Evolutionary conservation across 768 basidiomycete genomes (phyloP), one percentile per base, ranked within the genome.

Genomic region (Ramaria sp.): DNA sequence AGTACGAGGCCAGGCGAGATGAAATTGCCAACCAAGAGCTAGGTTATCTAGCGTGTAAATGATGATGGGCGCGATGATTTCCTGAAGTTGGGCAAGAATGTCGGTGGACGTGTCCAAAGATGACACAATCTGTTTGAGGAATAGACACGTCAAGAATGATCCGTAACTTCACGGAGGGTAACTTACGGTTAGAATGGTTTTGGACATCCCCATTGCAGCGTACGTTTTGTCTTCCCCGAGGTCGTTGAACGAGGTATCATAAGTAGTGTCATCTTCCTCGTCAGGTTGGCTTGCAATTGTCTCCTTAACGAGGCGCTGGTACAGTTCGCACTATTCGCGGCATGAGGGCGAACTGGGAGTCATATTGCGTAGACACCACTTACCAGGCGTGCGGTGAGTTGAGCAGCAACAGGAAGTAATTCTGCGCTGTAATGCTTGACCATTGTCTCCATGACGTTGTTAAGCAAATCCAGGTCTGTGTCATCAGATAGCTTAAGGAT

Each of bases 401-500:
- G 84, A 34, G 83, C 83, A 15, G 90, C 88, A 42, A 93, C 91
- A 5, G 91, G 91, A 4, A 91, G 72, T 5, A 95, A 73, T 72
- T 93, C 88, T 4, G 80, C 80, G 65, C 88, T 83, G 79, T 89
- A 95, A 42, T 80, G 79, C 61, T 90, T 82, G 15, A 93, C 91
- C 80, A 94, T 84, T 24, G 81, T 79, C 63, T 91, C 87, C 84
- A 91, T 90, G 64, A 85, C 80, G 59, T 73, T 75, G 64, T 89
- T 91, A 55, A 93, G 75, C 49, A 89, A 78, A 66, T 94, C 91
- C 45, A 95, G 72, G 67, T 94, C 91, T 46, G 89, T 91, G 70
- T 93, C 88, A 66, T 92, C 88, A n/a, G 88, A 83, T 45, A 95
- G 76, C 67, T 89, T 90, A 63, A 93, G 78, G n/a, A 93, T 73